Conservation (phyloP, 1,284 basidiomycete species). For the Cutaneotrichosporon sp. region DNA sequence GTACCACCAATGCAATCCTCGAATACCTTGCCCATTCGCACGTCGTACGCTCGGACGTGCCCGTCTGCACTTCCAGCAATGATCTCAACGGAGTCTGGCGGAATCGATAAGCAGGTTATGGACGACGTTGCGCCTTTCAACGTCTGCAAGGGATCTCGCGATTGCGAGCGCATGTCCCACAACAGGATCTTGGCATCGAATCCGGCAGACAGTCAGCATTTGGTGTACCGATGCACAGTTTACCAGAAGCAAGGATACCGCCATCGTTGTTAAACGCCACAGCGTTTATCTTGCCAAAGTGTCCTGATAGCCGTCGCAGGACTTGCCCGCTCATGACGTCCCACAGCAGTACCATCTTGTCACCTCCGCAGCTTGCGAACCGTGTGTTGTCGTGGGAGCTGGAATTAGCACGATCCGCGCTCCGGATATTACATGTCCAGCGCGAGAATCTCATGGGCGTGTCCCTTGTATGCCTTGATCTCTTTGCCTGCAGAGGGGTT, state of each 20-base stretch:
- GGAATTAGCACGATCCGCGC: conserved; percentile 1
- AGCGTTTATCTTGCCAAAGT: conserved; percentile 81
- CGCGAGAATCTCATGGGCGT: conserved; percentile 90
- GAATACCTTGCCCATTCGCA: conserved; percentile 81
- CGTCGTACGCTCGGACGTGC: conserved; percentile 82
- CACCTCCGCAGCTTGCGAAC: conserved; percentile 89
- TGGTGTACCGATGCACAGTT: conserved; percentile 45
- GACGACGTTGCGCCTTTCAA: conserved; percentile 86
- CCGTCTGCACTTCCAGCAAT: conserved; percentile 86
- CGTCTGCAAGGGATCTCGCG: conserved; percentile 78
- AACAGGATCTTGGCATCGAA: conserved; percentile 77
- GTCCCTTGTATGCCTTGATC: conserved; percentile 82
- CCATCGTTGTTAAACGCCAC: conserved; percentile 80
- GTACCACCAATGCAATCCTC: conserved; percentile 83
- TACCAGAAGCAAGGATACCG: conserved; percentile 77
- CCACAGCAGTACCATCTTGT: conserved; percentile 89
- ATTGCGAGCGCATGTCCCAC: conserved; percentile 81
- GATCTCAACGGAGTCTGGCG: conserved; percentile 56
- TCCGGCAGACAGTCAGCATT: conserved; percentile 21
- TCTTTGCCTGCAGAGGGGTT: conserved; percentile 77
- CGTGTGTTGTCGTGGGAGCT: conserved; percentile 88
- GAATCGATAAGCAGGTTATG: conserved; percentile 71
- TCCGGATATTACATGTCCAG: conserved; percentile 65
- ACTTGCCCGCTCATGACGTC: conserved; percentile 85
- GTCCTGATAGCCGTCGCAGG: conserved; percentile 73